Conservation (phyloP, 768 basidiomycete species). For the Holtermanniella nyarrowii region DNA sequence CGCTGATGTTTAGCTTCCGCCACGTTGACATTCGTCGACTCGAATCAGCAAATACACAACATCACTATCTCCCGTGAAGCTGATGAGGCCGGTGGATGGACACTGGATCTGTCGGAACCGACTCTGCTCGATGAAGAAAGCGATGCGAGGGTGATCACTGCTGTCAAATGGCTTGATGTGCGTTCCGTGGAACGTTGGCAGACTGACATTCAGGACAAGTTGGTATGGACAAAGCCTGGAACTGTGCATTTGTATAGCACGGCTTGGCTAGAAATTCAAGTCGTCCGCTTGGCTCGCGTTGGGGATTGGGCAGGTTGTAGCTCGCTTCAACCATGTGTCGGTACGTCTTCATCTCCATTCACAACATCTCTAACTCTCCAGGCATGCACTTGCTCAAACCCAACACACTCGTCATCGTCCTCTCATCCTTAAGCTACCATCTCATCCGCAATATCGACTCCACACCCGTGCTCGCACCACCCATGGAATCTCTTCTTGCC, state of each 20-base stretch:
- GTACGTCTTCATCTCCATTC: constrained; percentile 8
- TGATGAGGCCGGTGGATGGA: constrained; percentile 6
- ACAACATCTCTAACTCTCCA: constrained; percentile 2
- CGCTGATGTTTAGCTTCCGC: neutral
- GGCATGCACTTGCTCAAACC: constrained; percentile 14
- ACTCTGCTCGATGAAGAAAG: constrained; percentile 1
- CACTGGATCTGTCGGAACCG: constrained; percentile 1
- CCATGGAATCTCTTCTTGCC: constrained; percentile 6
- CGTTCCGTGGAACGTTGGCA: neutral
- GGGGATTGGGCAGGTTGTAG: constrained; percentile 34
- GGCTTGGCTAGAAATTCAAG: neutral
- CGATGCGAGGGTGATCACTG: constrained; percentile 15
- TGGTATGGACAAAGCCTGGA: constrained; percentile 26
- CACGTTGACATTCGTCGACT: constrained; percentile 12
- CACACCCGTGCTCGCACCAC: constrained; percentile 13
- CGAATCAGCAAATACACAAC: too few species aligned
- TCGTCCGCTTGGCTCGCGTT: constrained; percentile 13
- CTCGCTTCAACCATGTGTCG: constrained; percentile 15
- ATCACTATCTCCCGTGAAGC: too few species aligned
- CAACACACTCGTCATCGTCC: constrained; percentile 10
- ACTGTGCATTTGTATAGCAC: constrained; percentile 17
- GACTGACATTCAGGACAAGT: constrained; percentile 4
- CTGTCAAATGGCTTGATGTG: constrained; percentile 19
- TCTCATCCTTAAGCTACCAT: constrained; percentile 19
- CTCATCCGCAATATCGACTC: constrained; percentile 17